phyloP scores from a whole-genome alignment of 208 protist species.

The Wallacemonas collosoma region DNA sequence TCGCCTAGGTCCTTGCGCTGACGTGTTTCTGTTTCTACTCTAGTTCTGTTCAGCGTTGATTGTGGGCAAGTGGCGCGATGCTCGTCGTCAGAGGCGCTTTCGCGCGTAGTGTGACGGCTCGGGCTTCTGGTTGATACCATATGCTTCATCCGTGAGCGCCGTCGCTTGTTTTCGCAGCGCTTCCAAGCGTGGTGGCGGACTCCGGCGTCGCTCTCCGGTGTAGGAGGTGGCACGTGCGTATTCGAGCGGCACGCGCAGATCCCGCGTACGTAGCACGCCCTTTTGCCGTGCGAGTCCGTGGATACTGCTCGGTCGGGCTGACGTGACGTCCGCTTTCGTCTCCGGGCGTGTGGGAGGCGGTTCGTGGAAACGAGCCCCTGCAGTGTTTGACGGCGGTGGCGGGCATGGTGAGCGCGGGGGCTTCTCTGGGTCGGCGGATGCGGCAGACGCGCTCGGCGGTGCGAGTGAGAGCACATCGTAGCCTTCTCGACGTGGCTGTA shows the following conservation, averaged over 20 bases:
- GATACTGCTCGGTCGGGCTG: background rate
- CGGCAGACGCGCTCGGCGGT: background rate
- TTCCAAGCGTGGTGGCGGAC: constrained; percentile 29
- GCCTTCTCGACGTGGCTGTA: constrained; percentile 2
- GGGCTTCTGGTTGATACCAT: constrained; percentile 35
- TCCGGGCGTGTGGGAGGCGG: background rate
- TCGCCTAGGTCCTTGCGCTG: too few relatives aligned
- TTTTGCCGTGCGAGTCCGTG: constrained; percentile 1
- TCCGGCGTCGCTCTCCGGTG: background rate
- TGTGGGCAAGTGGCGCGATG: background rate
- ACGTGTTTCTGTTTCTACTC: background rate
- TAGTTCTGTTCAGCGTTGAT: too few relatives aligned
- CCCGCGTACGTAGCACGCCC: constrained; percentile 17
- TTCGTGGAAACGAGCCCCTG: background rate
- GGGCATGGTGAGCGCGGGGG: background rate
- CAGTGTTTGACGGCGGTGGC: background rate
- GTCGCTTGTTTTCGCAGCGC: constrained; percentile 33
- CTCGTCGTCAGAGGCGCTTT: background rate
- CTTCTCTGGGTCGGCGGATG: too few relatives aligned
- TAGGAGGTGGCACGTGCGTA: background rate
- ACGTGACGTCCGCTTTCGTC: background rate
- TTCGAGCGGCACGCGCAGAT: constrained; percentile 16
- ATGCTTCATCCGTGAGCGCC: constrained; percentile 55
- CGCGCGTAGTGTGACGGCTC: constrained; percentile 11
- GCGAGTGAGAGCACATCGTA: constrained; percentile 7